A percentile compares a stretch with the other conserved stretches of the same genome.
These are phyloP conservation scores for Niveomyces coronatus DNA, from an alignment of 2,329 filamentous ascomycete genomes.

Conservation along the genomic window DNA sequence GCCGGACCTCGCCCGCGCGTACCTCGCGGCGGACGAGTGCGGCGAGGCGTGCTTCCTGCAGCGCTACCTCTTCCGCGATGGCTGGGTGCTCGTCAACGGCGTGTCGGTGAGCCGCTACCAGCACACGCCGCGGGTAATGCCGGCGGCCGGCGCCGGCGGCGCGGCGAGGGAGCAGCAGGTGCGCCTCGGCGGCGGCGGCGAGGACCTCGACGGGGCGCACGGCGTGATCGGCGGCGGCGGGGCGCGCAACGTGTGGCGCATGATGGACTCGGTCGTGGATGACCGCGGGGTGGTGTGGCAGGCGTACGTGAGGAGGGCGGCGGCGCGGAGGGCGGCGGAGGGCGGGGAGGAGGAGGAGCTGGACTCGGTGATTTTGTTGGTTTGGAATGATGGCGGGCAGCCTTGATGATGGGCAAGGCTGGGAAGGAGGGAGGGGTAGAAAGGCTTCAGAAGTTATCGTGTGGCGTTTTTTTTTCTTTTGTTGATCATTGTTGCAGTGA, in stretches of 20 bases:
- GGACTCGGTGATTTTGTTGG: conserved; percentile 31
- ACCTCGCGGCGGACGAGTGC: conserved; percentile 31
- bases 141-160: conserved; percentile 1
- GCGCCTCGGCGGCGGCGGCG: conserved; percentile 16
- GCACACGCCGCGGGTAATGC: conserved; percentile 18
- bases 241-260: conserved; percentile 26
- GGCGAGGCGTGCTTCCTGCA: conserved; percentile 38
- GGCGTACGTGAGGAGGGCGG: conserved; percentile 30
- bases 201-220: conserved; percentile 21
- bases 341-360: conserved; percentile 18
- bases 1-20: conserved; percentile 30
- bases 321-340: neutral
- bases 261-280: conserved; percentile 28
- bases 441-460: neutral
- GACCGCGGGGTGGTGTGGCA: conserved; percentile 33
- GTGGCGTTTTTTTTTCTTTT: conserved; percentile 1
- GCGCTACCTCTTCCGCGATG: conserved; percentile 33
- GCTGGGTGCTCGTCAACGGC: conserved; percentile 39
- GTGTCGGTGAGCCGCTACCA: conserved; percentile 34
- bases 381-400: conserved; percentile 33
- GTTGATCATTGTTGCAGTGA: too few species aligned
- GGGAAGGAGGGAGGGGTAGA: conserved; percentile 3
- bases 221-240: neutral
- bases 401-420: too few species aligned
- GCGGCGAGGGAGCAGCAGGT: neutral